Percentiles rank a stretch among this genome's conserved stretches.
These are phyloP conservation scores for Coprinopsis sp. DNA, from an alignment of 768 basidiomycete genomes.

Conservation along the genomic window DNA sequence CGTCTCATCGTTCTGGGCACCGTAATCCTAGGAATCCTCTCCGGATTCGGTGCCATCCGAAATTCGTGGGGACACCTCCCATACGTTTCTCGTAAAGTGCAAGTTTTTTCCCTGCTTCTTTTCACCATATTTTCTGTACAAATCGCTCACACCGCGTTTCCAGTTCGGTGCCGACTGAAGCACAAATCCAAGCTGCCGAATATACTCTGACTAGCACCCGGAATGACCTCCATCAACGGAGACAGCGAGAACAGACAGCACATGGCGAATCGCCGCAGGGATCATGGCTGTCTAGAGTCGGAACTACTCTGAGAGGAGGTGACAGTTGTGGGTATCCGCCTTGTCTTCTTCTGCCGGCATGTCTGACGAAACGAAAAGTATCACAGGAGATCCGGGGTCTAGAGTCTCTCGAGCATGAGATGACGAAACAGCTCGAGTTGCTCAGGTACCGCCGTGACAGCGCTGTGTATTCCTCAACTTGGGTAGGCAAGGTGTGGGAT, in stretches of 20 bases:
- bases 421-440: conserved; percentile 50
- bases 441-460: conserved; percentile 46
- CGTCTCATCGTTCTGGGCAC: conserved; percentile 75
- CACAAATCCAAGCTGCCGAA: conserved; percentile 51
- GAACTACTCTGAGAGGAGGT: conserved; percentile 46
- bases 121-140: background rate
- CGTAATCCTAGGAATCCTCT: conserved; percentile 70
- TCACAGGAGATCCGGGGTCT: conserved; percentile 60
- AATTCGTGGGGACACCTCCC: conserved; percentile 62
- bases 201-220: conserved; percentile 55
- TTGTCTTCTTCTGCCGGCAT: background rate
- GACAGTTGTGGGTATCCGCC: conserved; percentile 30
- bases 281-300: conserved; percentile 48
- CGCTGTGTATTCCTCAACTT: conserved; percentile 47
- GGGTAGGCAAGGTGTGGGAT: conserved; percentile 48
- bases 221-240: conserved; percentile 43
- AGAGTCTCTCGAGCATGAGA: conserved; percentile 63
- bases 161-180: conserved; percentile 41
- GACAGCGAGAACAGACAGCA: conserved; percentile 15
- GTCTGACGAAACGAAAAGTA: conserved; percentile 21
- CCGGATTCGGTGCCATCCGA: conserved; percentile 73
- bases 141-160: background rate
- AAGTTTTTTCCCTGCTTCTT: conserved; percentile 2
- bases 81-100: conserved; percentile 26
- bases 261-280: conserved; percentile 4